These are phyloP conservation scores for Pseudonitzschia pungens DNA, from an alignment of 108 stramenopile genomes.

Conservation along the genomic window DNA sequence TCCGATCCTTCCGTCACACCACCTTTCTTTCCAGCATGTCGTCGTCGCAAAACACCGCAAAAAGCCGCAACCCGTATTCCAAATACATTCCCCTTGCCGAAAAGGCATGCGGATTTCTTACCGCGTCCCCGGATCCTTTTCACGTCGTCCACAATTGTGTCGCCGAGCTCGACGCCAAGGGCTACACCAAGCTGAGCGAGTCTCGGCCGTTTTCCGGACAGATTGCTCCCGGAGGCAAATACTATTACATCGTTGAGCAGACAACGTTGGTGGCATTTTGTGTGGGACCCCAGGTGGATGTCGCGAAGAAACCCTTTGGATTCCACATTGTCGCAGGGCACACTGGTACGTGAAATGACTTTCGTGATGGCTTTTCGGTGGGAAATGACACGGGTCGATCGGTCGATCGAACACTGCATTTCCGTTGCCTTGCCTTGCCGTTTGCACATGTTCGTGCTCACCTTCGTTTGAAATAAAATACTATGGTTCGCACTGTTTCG, in stretches of 20 bases:
- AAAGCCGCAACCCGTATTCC: not conserved
- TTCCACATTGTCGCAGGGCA: conserved; percentile 88
- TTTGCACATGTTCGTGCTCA: not conserved
- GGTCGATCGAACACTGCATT: too few species aligned
- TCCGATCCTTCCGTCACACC: not conserved
- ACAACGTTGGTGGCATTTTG: conserved; percentile 92
- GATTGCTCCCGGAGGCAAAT: conserved; percentile 79
- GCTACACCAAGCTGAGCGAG: conserved; percentile 57
- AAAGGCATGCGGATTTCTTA: conserved; percentile 70
- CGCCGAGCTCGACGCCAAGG: conserved; percentile 52
- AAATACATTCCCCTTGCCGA: conserved; percentile 42
- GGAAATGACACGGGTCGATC: too few species aligned
- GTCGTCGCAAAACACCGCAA: not conserved
- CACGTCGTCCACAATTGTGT: conserved; percentile 65
- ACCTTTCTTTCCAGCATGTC: not conserved
- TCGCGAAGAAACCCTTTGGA: conserved; percentile 50
- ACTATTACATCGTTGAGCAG: conserved; percentile 92
- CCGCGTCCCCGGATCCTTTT: conserved; percentile 74
- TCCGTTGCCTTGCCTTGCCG: too few species aligned
- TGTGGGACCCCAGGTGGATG: conserved; percentile 72
- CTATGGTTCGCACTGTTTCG: not conserved
- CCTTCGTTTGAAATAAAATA: not conserved
- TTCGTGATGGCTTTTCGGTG: not conserved
- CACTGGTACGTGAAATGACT: conserved; percentile 26
- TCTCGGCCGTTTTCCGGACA: conserved; percentile 38